Evolutionary conservation across 73 alveolate species (phyloP), one percentile per base, ranked within the genome.

Genomic region (Stentor roeselii): DNA sequence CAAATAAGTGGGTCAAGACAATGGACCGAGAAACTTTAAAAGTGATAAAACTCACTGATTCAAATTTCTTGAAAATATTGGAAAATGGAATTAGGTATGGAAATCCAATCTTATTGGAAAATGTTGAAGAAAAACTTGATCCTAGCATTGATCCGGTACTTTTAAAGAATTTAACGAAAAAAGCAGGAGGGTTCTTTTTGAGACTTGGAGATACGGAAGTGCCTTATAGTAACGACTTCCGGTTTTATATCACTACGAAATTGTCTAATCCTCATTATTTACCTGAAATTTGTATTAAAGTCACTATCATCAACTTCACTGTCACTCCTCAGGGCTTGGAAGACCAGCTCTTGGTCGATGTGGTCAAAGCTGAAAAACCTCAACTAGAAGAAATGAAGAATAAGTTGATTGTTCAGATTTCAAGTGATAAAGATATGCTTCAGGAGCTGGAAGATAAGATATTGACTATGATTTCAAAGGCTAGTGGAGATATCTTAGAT

Each of bases 251-350:
- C 91, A 98, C 99, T 37, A 95, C 99, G 31, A 98, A 98, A 91
- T 93, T 98, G 90, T 97, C 99, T n/a, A 98, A 98, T 85, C 99
- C 99, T 34, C 99, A 98, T 89, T 98, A 98, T 84, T 90, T 98
- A 75, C 99, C 99, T 30, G 99, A 98, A 92, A 97, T 98, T 78
- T 97, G 99, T 89, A 98, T 98, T 87, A 98, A 98, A 94, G 99
- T 97, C 30, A 98, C 99, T 3, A 91, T 98, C 75, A 98, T 98
- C 86, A 98, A 98, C 94, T 98, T 98, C 93, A 98, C 99, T 36
- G 99, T 98, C 84, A 98, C 99, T 3, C 99, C 98, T 39, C 95
- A 93, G 88, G 99, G 99, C 83, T 96, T 98, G 59, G 99, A 98
- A 96, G 99, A 98, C 88, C 98, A 98, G 91, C 91, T 98, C 82